Base-by-base conservation (phyloP, 495 filamentous ascomycete genomes). In the Talaromyces ruber region DNA sequence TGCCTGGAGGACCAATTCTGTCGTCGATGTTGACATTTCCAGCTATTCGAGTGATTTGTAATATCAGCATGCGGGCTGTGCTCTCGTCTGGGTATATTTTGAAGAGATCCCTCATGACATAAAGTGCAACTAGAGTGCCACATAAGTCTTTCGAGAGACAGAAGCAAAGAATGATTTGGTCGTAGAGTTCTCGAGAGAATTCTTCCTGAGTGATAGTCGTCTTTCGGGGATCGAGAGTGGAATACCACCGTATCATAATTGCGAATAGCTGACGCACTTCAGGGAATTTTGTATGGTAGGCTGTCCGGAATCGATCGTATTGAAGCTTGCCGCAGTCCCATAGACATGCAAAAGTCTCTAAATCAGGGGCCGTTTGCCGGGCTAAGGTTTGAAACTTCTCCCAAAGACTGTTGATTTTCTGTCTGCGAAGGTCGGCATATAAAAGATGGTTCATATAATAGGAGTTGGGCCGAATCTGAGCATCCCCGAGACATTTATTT, bases 371-470 rank as follows among this genome's bases (percentile, higher is more conserved):
- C 9, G 87, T 72, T 16, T 65, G 53, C 65, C 73, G 63, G 75
- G 76, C 72, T 73, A 82, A 75, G 12, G 68, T 63, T 18, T 76
- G 65, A 67, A 85, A 91, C 47, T 84, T 80, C n/a, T 71, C 64
- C 73, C 84, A 83, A 0, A 86, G 80, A 26, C 73, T 67, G 22
- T 71, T 67, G 14, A 83, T 75, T 26, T 83, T 72, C 53, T 78
- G 80, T 68, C 71, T 84, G 64, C 70, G 81, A 62, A 82, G 80
- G 70, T 72, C 74, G 22, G 85, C 83, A 57, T 81, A 83, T 26
- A 93, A 80, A 22, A 92, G 71, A 63, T 91, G 86, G 71, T 92
- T 93, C 77, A 92, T 83, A 68, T 91, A 84, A 69, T 85, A 88
- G 50, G 83, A 84, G 62, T 88, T 86, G 6, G 87, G 81, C 22